These are phyloP conservation scores for Hypoxylon crocopeplum DNA, from an alignment of 495 filamentous ascomycete genomes.

Conservation along the genomic window DNA sequence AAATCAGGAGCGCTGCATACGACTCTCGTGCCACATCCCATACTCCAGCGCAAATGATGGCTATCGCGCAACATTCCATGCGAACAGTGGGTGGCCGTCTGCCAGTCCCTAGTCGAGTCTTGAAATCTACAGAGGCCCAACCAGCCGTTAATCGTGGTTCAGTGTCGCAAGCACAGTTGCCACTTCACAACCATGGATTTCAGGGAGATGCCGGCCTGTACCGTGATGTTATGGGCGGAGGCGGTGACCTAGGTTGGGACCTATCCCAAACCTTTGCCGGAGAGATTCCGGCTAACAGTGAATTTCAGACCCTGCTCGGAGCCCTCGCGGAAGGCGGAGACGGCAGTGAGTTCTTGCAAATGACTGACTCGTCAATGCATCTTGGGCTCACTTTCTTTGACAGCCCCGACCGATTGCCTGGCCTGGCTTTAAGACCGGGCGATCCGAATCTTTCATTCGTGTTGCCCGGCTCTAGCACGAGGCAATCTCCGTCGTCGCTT, in stretches of 20 bases:
- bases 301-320: slow-evolving; percentile 22
- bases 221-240: slow-evolving; percentile 7
- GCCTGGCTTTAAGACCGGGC: slow-evolving; percentile 36
- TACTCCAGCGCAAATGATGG: too few relatives aligned
- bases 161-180: slow-evolving; percentile 22
- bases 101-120: neutral
- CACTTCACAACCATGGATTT: slow-evolving; percentile 36
- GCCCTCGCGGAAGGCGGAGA: slow-evolving; percentile 19
- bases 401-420: slow-evolving; percentile 35
- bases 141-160: slow-evolving; percentile 18
- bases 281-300: slow-evolving; percentile 29
- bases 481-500: slow-evolving; percentile 20
- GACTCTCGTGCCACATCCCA: too few relatives aligned
- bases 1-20: neutral
- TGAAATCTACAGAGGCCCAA: slow-evolving; percentile 16
- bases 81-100: neutral
- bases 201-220: slow-evolving; percentile 6
- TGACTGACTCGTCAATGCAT: neutral
- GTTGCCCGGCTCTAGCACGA: slow-evolving; percentile 19
- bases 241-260: slow-evolving; percentile 27
- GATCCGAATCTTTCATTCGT: slow-evolving; percentile 40
- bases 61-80: too few relatives aligned
- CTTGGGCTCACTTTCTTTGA: slow-evolving; percentile 20
- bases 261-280: slow-evolving; percentile 8
- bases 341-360: slow-evolving; percentile 37